Conservation (phyloP, 2,329 filamentous ascomycete species). For the Colletotrichum godetiae region DNA sequence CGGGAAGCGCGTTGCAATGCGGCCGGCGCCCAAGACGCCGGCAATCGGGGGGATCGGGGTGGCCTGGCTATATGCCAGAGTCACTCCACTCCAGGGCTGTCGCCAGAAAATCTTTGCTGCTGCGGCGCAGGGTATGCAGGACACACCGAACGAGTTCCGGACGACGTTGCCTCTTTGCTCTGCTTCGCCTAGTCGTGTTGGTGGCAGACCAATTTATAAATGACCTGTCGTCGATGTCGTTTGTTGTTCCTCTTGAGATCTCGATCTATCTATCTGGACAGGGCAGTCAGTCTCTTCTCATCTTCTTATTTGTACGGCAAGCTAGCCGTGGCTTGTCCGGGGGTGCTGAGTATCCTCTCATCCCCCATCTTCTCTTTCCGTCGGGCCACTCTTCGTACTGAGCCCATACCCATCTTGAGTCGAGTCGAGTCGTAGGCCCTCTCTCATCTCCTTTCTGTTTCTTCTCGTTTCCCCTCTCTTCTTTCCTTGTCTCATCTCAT, state of each 20-base stretch:
- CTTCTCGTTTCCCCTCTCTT: not conserved
- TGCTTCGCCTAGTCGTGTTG: not conserved
- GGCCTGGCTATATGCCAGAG: slow-evolving; percentile 29
- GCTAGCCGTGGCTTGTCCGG: slow-evolving; percentile 10
- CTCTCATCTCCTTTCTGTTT: not conserved
- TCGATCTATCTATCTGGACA: slow-evolving; percentile 31
- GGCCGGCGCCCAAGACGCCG: slow-evolving; percentile 17
- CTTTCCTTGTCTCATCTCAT: slow-evolving; percentile 23
- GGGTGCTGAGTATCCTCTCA: not conserved
- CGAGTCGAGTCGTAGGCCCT: not conserved
- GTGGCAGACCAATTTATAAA: slow-evolving; percentile 13
- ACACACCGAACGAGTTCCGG: slow-evolving; percentile 19
- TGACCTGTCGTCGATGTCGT: slow-evolving; percentile 18
- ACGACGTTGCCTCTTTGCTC: slow-evolving; percentile 5
- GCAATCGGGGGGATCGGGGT: slow-evolving; percentile 22
- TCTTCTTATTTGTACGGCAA: slow-evolving; percentile 19
- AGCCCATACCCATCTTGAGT: not conserved
- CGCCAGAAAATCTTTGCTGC: slow-evolving; percentile 20
- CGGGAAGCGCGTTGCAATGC: slow-evolving; percentile 10
- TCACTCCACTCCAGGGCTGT: slow-evolving; percentile 35
- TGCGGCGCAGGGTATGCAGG: slow-evolving; percentile 17
- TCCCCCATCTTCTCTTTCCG: not conserved
- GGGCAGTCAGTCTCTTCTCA: slow-evolving; percentile 14
- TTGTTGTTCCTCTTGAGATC: slow-evolving; percentile 16
- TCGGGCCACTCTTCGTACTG: slow-evolving; percentile 19